Evolutionary conservation across 2,329 filamentous ascomycete species (phyloP).

Genomic region (Cordyceps cicadae): DNA sequence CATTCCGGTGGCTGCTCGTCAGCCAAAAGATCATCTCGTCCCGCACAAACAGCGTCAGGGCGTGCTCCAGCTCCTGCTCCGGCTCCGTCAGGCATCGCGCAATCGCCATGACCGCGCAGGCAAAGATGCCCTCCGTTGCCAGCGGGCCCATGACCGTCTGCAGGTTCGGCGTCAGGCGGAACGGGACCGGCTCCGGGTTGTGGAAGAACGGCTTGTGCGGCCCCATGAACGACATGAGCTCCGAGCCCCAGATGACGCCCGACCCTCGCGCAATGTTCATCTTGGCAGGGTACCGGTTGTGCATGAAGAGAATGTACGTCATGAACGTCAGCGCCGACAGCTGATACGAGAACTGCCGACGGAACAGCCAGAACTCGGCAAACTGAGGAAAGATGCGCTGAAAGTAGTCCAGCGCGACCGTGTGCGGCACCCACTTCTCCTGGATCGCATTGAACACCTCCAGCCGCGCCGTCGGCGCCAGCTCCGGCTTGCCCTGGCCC

Average conservation of each 20-base stretch:
- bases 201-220: constrained; percentile 79
- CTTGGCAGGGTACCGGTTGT: constrained; percentile 91
- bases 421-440: constrained; percentile 82
- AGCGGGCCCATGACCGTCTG: constrained; percentile 94
- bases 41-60: constrained; percentile 86
- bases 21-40: constrained; percentile 99
- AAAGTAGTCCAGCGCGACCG: constrained; percentile 81
- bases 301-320: constrained; percentile 97
- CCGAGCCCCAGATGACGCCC: constrained; percentile 93
- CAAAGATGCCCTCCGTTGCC: constrained; percentile 92
- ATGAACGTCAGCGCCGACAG: constrained; percentile 93
- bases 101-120: constrained; percentile 92
- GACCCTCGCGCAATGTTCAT: constrained; percentile 80
- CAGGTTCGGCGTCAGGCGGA: constrained; percentile 92
- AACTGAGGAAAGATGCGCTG: constrained; percentile 79
- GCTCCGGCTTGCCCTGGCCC: constrained; percentile 55
- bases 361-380: constrained; percentile 97
- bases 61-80: constrained; percentile 84
- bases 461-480: constrained; percentile 63
- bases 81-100: constrained; percentile 88
- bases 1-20: constrained; percentile 61
- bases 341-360: constrained; percentile 92
- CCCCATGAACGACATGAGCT: constrained; percentile 86
- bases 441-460: constrained; percentile 95
- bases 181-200: constrained; percentile 91